A percentile compares a stretch with the other conserved stretches of the same genome.
These are phyloP conservation scores for Talaromyces marneffei DNA, from an alignment of 2,329 filamentous ascomycete genomes.

Conservation along the genomic window DNA sequence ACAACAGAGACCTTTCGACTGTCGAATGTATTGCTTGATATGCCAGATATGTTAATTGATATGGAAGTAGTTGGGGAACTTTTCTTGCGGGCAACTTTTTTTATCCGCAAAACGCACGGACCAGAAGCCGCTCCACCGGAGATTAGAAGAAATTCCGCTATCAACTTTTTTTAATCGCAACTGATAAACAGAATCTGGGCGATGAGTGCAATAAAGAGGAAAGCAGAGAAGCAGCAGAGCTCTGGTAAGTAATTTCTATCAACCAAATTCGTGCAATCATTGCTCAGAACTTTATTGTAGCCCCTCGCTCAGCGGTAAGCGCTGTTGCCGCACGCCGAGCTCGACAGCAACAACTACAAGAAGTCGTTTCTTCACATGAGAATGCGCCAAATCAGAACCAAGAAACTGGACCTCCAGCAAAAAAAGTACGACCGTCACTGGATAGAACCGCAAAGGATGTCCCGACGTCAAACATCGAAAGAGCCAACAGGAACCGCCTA, in stretches of 20 bases:
- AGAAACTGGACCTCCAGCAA: constrained; percentile 29
- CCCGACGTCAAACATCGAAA: constrained; percentile 17
- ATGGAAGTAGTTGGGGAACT: background rate
- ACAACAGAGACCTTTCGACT: no score
- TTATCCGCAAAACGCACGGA: constrained; percentile 36
- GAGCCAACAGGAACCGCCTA: constrained; percentile 16
- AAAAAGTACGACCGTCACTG: constrained; percentile 28
- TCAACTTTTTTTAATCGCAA: constrained; percentile 7
- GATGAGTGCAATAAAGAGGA: constrained; percentile 30
- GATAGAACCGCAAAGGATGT: constrained; percentile 19
- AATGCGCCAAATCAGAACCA: constrained; percentile 18
- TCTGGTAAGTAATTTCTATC: constrained; percentile 23
- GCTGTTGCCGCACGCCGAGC: constrained; percentile 40
- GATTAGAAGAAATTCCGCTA: constrained; percentile 8
- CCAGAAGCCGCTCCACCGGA: constrained; percentile 27
- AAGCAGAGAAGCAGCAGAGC: constrained; percentile 33
- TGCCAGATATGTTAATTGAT: background rate
- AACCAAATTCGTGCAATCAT: background rate
- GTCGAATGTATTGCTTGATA: background rate
- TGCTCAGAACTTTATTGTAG: constrained; percentile 5
- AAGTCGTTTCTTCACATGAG: constrained; percentile 15
- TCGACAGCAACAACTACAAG: constrained; percentile 28
- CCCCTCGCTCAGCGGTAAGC: constrained; percentile 25
- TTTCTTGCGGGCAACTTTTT: constrained; percentile 26
- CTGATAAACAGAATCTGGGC: background rate